Conservation (phyloP, 2,329 filamentous ascomycete species). For the Botryotinia globosa region DNA sequence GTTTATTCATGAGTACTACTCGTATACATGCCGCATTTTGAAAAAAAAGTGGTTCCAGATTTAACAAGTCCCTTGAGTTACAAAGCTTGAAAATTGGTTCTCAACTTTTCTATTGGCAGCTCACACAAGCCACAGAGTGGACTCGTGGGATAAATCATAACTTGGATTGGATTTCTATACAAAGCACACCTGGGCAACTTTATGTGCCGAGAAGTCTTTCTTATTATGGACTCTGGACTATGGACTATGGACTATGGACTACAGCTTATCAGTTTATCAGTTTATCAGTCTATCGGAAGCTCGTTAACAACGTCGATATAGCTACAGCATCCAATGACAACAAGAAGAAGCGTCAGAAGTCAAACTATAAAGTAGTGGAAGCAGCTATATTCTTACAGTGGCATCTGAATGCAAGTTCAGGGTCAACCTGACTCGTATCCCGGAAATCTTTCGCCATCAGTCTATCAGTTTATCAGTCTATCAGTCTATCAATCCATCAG, state of each 20-base stretch:
- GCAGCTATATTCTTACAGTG: not conserved
- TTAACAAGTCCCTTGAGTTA: not conserved
- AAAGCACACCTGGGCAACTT: not conserved
- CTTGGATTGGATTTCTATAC: not conserved
- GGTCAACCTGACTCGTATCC: not conserved
- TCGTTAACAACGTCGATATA: not conserved
- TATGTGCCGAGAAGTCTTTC: not conserved
- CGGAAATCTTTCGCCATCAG: too few relatives aligned
- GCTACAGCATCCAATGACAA: not conserved
- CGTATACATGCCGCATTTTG: not conserved
- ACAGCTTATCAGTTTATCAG: not conserved
- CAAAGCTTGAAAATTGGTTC: not conserved
- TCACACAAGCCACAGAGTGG: not conserved
- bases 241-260: too few relatives aligned
- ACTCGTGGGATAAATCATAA: too few relatives aligned
- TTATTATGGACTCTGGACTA: not conserved
- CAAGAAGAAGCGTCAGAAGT: not conserved
- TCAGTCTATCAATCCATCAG: too few relatives aligned
- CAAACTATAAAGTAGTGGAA: not conserved
- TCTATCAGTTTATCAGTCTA: too few relatives aligned
- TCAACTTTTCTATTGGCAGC: not conserved
- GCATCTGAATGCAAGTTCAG: constrained; percentile 1
- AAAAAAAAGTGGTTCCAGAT: not conserved
- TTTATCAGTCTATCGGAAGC: not conserved
- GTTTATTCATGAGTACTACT: not conserved